Conservation (phyloP, 192 early-diverging fungal species). For the Funneliformis geosporum region DNA sequence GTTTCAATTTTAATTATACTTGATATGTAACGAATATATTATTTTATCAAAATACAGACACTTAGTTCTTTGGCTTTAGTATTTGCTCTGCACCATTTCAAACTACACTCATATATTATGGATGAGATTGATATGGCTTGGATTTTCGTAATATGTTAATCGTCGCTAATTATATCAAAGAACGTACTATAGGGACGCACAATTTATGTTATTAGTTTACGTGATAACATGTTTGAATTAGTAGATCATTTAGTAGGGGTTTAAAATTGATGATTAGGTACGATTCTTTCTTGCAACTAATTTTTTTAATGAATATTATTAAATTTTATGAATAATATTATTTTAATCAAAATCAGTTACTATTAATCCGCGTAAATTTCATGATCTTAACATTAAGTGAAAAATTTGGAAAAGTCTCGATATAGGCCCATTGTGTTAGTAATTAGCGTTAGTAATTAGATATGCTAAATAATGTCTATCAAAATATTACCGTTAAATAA, state of each 20-base stretch:
- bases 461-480: too few relatives aligned
- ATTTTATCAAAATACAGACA: conserved; percentile 57
- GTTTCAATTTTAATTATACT: neutral
- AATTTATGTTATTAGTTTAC: conserved; percentile 98
- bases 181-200: conserved; percentile 94
- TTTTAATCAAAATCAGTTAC: neutral
- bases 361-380: neutral
- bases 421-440: too few relatives aligned
- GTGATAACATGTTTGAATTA: conserved; percentile 99
- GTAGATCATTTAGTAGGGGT: conserved; percentile 98
- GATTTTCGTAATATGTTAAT: conserved; percentile 99
- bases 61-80: conserved; percentile 97
- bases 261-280: conserved; percentile 84
- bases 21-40: neutral
- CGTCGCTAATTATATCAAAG: conserved; percentile 98
- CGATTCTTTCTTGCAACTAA: neutral
- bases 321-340: neutral
- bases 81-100: conserved; percentile 98
- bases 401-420: too few relatives aligned
- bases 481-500: too few relatives aligned
- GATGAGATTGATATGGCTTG: conserved; percentile 99
- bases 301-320: neutral
- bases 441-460: too few relatives aligned
- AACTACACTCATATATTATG: conserved; percentile 99
- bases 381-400: too few relatives aligned